Base-by-base conservation (phyloP, 2,329 filamentous ascomycete species). In the Karstenula rhodostoma region DNA sequence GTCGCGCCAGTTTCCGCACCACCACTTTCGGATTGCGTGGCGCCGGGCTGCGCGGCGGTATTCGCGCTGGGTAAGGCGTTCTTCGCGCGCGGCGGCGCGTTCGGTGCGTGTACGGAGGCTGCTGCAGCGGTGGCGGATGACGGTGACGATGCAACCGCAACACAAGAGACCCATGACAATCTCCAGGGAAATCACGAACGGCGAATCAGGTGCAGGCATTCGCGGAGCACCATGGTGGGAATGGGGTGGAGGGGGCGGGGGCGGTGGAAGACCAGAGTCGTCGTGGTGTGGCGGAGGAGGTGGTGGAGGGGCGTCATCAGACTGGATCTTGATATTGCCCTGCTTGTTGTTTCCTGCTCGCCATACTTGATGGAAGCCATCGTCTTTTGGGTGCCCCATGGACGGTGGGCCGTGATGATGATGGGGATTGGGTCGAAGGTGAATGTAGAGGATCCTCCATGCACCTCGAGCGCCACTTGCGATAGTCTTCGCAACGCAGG, bases 41-140 rank as follows among this genome's bases (percentile, higher is more conserved):
- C 81, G 76, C 23, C 83, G 80, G 22, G 85, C 85, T 32, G 85
- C 84, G 33, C 81, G 79, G 46, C 81, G 81, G 66, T 87, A 88
- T 8, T 82, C 79, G 13, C 81, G 78, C 12, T 78, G 82, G 29
- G 81, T 83, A 32, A 80, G 77, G 53, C 85, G 80, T 72, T 87
- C 85, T 75, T 88, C 85, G 15, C 80, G 80, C 46, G 81, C 77
- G 17, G 85, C 84, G 9, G 83, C 80, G 27, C 84, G 79, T 59
- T 87, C 85, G 13, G 81, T 83, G 59, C 82, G 81, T 32, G 79
- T 81, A 33, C 84, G 81, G 25, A 81, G 78, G 54, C 82, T 82
- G 65, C 81, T 80, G 61, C 80, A 86, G 63, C 82, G 82, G 58
- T 80, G 76, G 25, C 78, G 79, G 57, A 84, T 77, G 44, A 82